Percentiles rank a stretch among this genome's conserved stretches.
These are phyloP conservation scores for Aspergillus bombycis DNA, from an alignment of 2,329 filamentous ascomycete species.

Conservation along the genomic window DNA sequence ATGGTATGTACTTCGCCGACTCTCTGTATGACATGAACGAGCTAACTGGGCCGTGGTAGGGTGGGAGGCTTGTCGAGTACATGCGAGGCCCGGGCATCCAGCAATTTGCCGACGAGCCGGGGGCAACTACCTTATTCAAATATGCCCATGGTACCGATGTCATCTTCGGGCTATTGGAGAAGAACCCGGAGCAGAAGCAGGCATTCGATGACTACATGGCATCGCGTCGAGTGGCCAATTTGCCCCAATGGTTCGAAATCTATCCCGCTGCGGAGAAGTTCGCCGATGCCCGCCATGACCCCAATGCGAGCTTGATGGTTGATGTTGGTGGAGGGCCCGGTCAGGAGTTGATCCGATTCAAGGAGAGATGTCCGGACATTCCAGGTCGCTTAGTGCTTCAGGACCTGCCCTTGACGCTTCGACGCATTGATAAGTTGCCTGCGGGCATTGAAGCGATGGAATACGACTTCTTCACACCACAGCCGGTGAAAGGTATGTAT, in stretches of 20 bases:
- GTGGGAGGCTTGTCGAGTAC: constrained; percentile 18
- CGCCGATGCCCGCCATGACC: neutral
- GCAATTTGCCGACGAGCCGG: neutral
- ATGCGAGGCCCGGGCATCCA: constrained; percentile 22
- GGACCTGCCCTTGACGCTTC: constrained; percentile 47
- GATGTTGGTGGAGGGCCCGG: constrained; percentile 48
- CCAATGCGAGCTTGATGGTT: constrained; percentile 33
- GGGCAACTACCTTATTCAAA: constrained; percentile 18
- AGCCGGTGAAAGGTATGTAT: constrained; percentile 47
- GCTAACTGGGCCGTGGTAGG: neutral
- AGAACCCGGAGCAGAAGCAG: constrained; percentile 21
- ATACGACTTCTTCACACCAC: constrained; percentile 51
- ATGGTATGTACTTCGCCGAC: constrained; percentile 5
- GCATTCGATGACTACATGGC: constrained; percentile 27
- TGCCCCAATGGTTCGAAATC: constrained; percentile 25
- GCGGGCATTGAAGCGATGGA: constrained; percentile 34
- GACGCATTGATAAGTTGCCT: constrained; percentile 17
- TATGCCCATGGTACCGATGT: constrained; percentile 21
- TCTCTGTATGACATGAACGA: neutral
- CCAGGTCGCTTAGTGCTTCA: constrained; percentile 52
- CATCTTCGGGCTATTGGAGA: constrained; percentile 21
- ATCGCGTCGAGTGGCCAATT: constrained; percentile 13
- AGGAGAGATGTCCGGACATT: constrained; percentile 35
- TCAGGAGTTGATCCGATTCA: constrained; percentile 43
- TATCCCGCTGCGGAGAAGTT: constrained; percentile 17